A percentile compares a stretch with the other conserved stretches of the same genome.
These are phyloP conservation scores for Orbilia javanica DNA, from an alignment of 2,329 filamentous ascomycete species.

Conservation along the genomic window DNA sequence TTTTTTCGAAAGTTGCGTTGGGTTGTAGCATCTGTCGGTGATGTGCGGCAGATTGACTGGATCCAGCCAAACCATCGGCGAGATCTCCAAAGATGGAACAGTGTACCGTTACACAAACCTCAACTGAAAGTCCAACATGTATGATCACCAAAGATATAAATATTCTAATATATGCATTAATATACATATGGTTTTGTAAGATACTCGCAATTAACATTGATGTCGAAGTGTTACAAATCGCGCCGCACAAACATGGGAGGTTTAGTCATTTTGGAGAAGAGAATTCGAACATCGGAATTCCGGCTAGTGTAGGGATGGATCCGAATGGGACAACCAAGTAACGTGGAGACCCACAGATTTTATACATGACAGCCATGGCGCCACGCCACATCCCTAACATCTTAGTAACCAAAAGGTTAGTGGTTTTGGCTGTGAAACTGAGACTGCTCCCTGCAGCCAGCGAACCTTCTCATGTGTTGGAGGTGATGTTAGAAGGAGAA, in stretches of 20 bases:
- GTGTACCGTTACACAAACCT: constrained; percentile 8
- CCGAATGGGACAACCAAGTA: constrained; percentile 6
- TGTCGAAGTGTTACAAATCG: not conserved
- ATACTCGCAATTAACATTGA: not conserved
- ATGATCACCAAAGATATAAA: not conserved
- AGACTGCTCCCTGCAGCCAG: constrained; percentile 22
- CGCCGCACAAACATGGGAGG: constrained; percentile 11
- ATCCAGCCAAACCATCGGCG: not conserved
- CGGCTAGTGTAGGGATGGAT: constrained; percentile 16
- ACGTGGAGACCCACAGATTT: constrained; percentile 22
- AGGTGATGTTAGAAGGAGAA: constrained; percentile 28
- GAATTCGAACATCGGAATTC: constrained; percentile 6
- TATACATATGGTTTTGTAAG: not conserved
- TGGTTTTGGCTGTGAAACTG: constrained; percentile 22
- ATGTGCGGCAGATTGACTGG: constrained; percentile 4
- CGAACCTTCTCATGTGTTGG: constrained; percentile 19
- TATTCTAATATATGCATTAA: no score
- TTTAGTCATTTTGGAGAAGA: not conserved
- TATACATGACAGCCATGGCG: constrained; percentile 30
- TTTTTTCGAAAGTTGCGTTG: constrained; percentile 27
- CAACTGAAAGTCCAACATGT: not conserved
- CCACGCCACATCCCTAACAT: constrained; percentile 22
- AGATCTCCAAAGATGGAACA: not conserved
- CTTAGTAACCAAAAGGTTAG: constrained; percentile 6
- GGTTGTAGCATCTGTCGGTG: not conserved